Base-by-base conservation (phyloP, 148 eudicot species). In the Oxyria digyna region DNA sequence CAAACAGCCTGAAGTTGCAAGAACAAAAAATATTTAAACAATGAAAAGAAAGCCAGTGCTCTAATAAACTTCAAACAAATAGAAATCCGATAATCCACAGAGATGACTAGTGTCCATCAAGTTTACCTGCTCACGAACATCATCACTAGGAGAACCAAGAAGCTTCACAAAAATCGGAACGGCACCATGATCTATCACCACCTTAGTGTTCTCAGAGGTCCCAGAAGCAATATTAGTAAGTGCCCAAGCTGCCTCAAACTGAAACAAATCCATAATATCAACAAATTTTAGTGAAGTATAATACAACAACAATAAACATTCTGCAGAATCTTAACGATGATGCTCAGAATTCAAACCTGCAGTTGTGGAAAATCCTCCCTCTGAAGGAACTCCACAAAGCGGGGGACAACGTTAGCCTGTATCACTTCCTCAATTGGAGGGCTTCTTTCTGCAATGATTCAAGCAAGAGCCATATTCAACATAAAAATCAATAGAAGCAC, bases 361-460 rank as follows among this genome's bases (percentile, higher is more conserved):
- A 89, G 85, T 74, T 81, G 91, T 2, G 91, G 96, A 42, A 73
- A 84, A 73, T 87, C 91, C 80, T 89, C 96, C 71, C 91, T 81
- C 67, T 75, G 76, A 74, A 89, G 91, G 75, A 85, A 89, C 76
- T 89, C 83, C n/a, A 89, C 85, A 71, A 89, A 85, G 21, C 87
- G 87, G 24, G 91, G 96, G 55, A 89, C 89, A 77, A 85, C 87
- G 41, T 91, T 91, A 70, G 91, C 81, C 73, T 86, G 87, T 71
- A 89, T 89, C 49, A 89, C 96, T 81, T 89, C 91, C 78, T 89
- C 89, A 72, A 89, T 89, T n/a, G 91, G 96, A 42, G 96, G 96
- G 65, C 85, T 89, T 49, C 91, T 78, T 77, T 87, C 96, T 89
- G 79, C 31, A 67, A 27, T 46, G 49, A 49, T 54, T 72, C 35